Conservation (phyloP, 2,329 filamentous ascomycete species). For the Calonectria pseudoreteaudii region DNA sequence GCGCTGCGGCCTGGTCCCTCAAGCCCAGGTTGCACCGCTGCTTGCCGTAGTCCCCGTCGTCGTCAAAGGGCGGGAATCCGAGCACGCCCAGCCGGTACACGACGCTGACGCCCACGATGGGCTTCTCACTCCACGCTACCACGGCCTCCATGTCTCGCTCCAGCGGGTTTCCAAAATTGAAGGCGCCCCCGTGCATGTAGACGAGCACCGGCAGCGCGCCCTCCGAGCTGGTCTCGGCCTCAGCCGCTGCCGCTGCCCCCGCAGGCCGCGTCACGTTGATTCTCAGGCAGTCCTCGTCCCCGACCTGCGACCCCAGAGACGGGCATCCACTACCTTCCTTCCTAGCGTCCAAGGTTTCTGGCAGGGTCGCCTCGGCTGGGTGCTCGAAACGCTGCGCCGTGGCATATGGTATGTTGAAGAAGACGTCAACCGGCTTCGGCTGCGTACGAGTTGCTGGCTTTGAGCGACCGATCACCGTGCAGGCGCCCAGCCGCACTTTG, state of each 20-base stretch:
- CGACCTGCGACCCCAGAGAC: neutral
- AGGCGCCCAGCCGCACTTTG: constrained; percentile 35
- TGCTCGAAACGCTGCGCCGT: constrained; percentile 59
- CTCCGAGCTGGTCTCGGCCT: constrained; percentile 22
- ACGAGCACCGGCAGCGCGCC: constrained; percentile 62
- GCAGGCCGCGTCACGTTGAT: constrained; percentile 62
- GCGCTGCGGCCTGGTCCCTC: constrained; percentile 68
- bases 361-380: constrained; percentile 38
- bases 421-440: constrained; percentile 59
- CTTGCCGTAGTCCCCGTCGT: constrained; percentile 57
- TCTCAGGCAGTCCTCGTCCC: constrained; percentile 63
- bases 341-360: constrained; percentile 47
- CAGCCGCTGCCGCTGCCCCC: constrained; percentile 1
- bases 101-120: constrained; percentile 69
- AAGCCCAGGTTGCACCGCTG: constrained; percentile 71
- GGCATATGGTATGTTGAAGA: constrained; percentile 63
- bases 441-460: constrained; percentile 39
- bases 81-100: constrained; percentile 75
- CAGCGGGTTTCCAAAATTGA: constrained; percentile 65
- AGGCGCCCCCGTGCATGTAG: constrained; percentile 73
- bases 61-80: constrained; percentile 72
- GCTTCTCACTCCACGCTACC: constrained; percentile 63
- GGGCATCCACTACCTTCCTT: constrained; percentile 46
- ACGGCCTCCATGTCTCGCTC: constrained; percentile 72
- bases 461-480: constrained; percentile 38